Percentiles rank a stretch among this genome's conserved stretches.
phyloP scores from a whole-genome alignment of 2,329 filamentous ascomycete genomes.

The Xylariomycetidae sp. region DNA sequence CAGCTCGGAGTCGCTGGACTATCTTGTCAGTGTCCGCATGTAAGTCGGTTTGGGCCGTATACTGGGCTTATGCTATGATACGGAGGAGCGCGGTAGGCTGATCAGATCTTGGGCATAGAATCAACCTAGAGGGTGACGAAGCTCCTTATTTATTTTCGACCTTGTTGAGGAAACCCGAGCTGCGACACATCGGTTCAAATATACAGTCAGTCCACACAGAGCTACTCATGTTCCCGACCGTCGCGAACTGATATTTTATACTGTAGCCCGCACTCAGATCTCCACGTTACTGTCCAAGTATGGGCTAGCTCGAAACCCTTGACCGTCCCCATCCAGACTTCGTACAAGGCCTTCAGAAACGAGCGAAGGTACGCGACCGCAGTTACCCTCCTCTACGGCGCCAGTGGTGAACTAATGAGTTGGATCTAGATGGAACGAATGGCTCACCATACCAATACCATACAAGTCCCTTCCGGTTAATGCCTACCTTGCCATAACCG shows the following conservation, averaged over 20 bases:
- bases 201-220: conserved; percentile 61
- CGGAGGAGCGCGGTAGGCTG: conserved; percentile 9
- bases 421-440: conserved; percentile 78
- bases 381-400: not conserved
- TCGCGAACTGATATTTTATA: not conserved
- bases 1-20: conserved; percentile 76
- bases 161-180: conserved; percentile 70
- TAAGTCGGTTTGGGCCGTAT: conserved; percentile 28
- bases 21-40: conserved; percentile 66
- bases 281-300: conserved; percentile 88
- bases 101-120: conserved; percentile 27
- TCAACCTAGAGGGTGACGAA: conserved; percentile 67
- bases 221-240: no score
- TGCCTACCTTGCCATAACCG: conserved; percentile 81
- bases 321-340: conserved; percentile 85
- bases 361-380: conserved; percentile 52
- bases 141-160: conserved; percentile 71
- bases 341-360: conserved; percentile 84
- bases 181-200: conserved; percentile 85
- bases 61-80: no score
- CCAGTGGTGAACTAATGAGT: conserved; percentile 12
- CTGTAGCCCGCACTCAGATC: conserved; percentile 72
- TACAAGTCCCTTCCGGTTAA: conserved; percentile 79
- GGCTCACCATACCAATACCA: conserved; percentile 81
- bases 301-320: conserved; percentile 96